Evolutionary conservation across 2,329 filamentous ascomycete species (phyloP).

Genomic region (Epicoccum sorghinum): DNA sequence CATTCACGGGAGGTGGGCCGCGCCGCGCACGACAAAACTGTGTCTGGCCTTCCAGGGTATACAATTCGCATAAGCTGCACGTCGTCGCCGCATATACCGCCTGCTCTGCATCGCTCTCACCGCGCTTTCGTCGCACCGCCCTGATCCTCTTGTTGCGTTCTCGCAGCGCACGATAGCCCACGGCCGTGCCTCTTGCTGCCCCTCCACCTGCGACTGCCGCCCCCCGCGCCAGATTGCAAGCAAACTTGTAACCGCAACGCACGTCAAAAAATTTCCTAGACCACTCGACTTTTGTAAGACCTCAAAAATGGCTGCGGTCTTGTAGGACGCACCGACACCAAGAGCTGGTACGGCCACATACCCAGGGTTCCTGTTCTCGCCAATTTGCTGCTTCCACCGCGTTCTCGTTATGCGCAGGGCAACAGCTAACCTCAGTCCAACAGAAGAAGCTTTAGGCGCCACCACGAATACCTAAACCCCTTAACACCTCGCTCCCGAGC

Average conservation of each 20-base stretch:
- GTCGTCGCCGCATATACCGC: constrained; percentile 14
- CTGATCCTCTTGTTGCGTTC: constrained; percentile 26
- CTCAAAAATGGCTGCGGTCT: constrained; percentile 38
- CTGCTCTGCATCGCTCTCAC: constrained; percentile 18
- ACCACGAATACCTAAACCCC: constrained; percentile 21
- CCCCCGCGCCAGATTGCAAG: constrained; percentile 39
- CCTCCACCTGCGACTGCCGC: constrained; percentile 26
- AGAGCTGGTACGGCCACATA: constrained; percentile 40
- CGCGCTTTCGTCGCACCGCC: constrained; percentile 35
- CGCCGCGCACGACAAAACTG: constrained; percentile 21
- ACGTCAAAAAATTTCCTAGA: constrained; percentile 20
- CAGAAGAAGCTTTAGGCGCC: constrained; percentile 39
- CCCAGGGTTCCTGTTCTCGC: constrained; percentile 15
- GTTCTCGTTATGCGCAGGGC: constrained; percentile 25
- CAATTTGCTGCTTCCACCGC: constrained; percentile 22
- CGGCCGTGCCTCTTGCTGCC: constrained; percentile 12
- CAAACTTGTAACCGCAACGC: constrained; percentile 39
- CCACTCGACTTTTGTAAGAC: constrained; percentile 21
- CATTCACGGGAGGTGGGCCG: constrained; percentile 15
- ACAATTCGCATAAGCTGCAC: constrained; percentile 13
- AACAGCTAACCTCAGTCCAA: constrained; percentile 43
- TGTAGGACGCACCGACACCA: constrained; percentile 41
- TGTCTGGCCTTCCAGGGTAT: constrained; percentile 12
- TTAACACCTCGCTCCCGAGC: constrained; percentile 7
- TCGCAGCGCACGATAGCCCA: constrained; percentile 24